A percentile compares a stretch with the other conserved stretches of the same genome.
Evolutionary conservation across 805 yeast species (phyloP).

Genomic region (Ogataea sp.): DNA sequence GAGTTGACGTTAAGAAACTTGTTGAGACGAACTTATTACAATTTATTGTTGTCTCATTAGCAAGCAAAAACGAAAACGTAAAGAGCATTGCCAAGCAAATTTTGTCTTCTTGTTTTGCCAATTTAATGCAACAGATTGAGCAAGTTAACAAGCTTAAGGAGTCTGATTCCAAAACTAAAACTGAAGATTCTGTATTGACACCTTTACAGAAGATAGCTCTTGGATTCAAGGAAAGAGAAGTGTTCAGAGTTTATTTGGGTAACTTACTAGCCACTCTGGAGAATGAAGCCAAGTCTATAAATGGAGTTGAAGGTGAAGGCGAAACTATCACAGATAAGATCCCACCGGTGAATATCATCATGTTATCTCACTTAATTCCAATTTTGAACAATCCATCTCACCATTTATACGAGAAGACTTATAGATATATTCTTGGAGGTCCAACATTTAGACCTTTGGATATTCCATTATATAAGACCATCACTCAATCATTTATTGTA

Average conservation of each 20-base stretch:
- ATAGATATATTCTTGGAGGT: constrained; percentile 54
- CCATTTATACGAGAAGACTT: constrained; percentile 61
- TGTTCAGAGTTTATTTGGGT: constrained; percentile 46
- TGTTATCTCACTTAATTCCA: constrained; percentile 48
- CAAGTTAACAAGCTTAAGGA: constrained; percentile 12
- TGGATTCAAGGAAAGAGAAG: constrained; percentile 45
- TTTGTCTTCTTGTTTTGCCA: constrained; percentile 34
- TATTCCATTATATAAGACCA: constrained; percentile 36
- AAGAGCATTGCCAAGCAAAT: constrained; percentile 33
- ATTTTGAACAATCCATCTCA: constrained; percentile 66
- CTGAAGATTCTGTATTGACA: constrained; percentile 2
- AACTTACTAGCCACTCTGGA: constrained; percentile 32
- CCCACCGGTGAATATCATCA: constrained; percentile 43
- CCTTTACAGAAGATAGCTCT: constrained; percentile 3
- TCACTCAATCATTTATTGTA: constrained; percentile 21
- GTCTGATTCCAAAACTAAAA: too few relatives aligned
- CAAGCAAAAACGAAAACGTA: constrained; percentile 24
- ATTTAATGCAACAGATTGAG: constrained; percentile 31
- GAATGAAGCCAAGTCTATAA: neutral
- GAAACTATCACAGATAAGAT: constrained; percentile 11
- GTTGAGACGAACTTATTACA: constrained; percentile 51
- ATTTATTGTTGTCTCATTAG: constrained; percentile 37
- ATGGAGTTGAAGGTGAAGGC: neutral
- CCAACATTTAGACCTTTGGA: constrained; percentile 35
- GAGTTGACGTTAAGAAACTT: constrained; percentile 45